A percentile compares a stretch with the other conserved stretches of the same genome.
phyloP scores from a whole-genome alignment of 192 early-diverging fungal genomes.

The Chytriomyces hyalinus region DNA sequence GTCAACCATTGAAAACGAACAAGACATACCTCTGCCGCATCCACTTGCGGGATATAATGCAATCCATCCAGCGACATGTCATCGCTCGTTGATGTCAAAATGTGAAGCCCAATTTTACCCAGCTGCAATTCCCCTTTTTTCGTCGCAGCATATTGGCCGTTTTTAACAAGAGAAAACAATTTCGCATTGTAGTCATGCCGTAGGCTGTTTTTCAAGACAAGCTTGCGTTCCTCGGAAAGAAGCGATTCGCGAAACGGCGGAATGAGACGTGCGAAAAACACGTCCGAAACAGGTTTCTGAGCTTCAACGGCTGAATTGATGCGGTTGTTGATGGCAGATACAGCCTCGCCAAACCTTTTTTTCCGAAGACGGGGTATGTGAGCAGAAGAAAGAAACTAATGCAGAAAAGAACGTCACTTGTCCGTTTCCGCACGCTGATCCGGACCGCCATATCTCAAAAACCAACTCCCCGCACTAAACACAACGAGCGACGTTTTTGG shows the following conservation, averaged over 20 bases:
- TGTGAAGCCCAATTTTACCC: constrained; percentile 31
- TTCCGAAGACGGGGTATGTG: too few relatives aligned
- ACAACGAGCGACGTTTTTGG: constrained; percentile 57
- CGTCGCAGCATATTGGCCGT: not conserved
- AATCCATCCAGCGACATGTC: constrained; percentile 69
- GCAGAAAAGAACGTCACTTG: not conserved
- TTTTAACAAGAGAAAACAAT: constrained; percentile 12
- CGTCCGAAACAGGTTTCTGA: constrained; percentile 2
- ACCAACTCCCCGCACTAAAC: constrained; percentile 64
- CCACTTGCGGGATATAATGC: constrained; percentile 63
- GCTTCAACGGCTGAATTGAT: not conserved
- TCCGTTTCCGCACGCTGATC: constrained; percentile 52
- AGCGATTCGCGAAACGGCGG: constrained; percentile 38
- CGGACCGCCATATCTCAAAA: constrained; percentile 57
- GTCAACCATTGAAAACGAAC: not conserved
- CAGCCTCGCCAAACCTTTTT: too few relatives aligned
- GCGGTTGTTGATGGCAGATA: not conserved
- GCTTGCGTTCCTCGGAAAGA: constrained; percentile 54
- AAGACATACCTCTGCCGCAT: constrained; percentile 51
- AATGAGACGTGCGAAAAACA: constrained; percentile 35
- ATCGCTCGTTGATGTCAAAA: constrained; percentile 41
- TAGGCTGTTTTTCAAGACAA: constrained; percentile 49
- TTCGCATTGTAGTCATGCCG: constrained; percentile 61
- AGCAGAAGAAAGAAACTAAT: too few relatives aligned
- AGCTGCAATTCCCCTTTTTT: not conserved